Conservation (phyloP, 495 filamentous ascomycete species). For the Aspergillus cristatus region DNA sequence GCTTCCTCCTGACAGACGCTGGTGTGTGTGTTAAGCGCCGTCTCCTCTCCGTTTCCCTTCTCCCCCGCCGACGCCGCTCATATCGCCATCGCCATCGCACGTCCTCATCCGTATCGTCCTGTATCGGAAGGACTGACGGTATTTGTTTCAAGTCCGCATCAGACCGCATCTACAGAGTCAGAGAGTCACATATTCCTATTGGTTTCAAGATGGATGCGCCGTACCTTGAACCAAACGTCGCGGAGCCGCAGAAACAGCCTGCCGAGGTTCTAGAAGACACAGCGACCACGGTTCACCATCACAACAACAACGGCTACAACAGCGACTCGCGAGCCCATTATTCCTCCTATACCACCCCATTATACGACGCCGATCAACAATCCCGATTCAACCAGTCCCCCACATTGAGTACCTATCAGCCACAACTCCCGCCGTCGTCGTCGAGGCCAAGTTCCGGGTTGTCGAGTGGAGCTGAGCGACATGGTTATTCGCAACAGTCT, state of each 20-base stretch:
- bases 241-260: conserved; percentile 11
- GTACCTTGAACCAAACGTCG: conserved; percentile 16
- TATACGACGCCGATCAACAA: conserved; percentile 33
- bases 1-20: too few species aligned
- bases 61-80: conserved; percentile 7
- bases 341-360: conserved; percentile 34
- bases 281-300: conserved; percentile 24
- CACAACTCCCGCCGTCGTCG: conserved; percentile 31
- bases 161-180: not conserved
- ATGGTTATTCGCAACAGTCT: conserved; percentile 29
- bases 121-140: too few species aligned
- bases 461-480: conserved; percentile 37
- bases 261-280: conserved; percentile 12
- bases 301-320: conserved; percentile 31
- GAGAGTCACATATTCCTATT: not conserved
- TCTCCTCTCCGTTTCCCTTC: conserved; percentile 1
- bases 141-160: not conserved
- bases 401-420: conserved; percentile 28
- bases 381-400: conserved; percentile 30
- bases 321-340: conserved; percentile 39
- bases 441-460: conserved; percentile 43
- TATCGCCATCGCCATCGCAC: too few species aligned
- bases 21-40: conserved; percentile 14
- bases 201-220: conserved; percentile 19
- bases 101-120: too few species aligned